A percentile compares a stretch with the other conserved stretches of the same genome.
phyloP scores from a whole-genome alignment of 1,284 basidiomycete species.

The Sanghuangporus weigelae region DNA sequence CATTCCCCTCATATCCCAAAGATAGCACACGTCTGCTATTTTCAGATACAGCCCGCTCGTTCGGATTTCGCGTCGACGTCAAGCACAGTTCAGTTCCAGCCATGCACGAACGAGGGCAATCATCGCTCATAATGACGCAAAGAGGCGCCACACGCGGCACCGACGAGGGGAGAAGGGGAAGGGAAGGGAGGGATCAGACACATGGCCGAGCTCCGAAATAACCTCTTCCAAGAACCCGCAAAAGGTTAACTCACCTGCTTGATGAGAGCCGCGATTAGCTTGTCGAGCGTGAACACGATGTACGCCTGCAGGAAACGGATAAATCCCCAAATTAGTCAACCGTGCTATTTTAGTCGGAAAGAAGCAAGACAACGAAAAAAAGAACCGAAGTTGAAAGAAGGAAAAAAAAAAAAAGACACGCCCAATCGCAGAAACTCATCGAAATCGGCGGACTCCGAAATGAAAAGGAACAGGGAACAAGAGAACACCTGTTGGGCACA shows the following conservation, averaged over 20 bases:
- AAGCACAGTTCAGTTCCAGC: too few relatives aligned
- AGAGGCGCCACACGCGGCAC: neutral
- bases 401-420: neutral
- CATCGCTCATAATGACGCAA: neutral
- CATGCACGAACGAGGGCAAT: too few relatives aligned
- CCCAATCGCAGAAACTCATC: neutral
- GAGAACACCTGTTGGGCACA: neutral
- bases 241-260: conserved; percentile 64
- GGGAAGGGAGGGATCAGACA: neutral
- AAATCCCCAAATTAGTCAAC: neutral
- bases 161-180: neutral
- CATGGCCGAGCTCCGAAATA: neutral
- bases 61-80: too few relatives aligned
- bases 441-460: neutral
- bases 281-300: conserved; percentile 88
- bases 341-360: neutral
- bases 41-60: too few relatives aligned
- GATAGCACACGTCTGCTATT: too few relatives aligned
- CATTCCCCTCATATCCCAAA: too few relatives aligned
- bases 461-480: neutral
- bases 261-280: conserved; percentile 80
- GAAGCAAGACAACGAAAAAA: neutral
- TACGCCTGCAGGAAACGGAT: conserved; percentile 51
- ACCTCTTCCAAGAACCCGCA: neutral
- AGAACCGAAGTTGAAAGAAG: neutral